Evolutionary conservation across 305 asterid species (phyloP), one percentile per base, ranked within the genome.

Genomic region (Plantago rigida): DNA sequence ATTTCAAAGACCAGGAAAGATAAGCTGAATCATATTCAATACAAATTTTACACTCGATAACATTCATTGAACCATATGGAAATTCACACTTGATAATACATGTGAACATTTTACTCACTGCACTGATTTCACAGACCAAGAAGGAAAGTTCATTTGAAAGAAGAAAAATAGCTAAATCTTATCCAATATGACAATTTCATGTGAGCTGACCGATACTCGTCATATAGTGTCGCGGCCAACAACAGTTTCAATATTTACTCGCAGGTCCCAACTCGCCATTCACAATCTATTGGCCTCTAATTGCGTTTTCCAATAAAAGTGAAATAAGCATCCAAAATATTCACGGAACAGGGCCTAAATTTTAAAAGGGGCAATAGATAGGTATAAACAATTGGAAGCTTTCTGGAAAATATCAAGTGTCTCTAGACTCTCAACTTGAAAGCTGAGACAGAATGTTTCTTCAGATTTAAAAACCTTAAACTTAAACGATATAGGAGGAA

Each of bases 1-100:
- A 50, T 46, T 22, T 50, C 50, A 36, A 51, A 51, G 68, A 60
- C 53, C 61, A 56, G 13, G 57, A 70, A 53, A 41, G 42, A 53
- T 41, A 7, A 31, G 7, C 39, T 31, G 39, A 31, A 31, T 31
- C 39, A 31, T 31, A 31, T 31, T 31, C 5, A 31, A 31, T 31
- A 31, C 5, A 31, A 9, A 1, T 41, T 7, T 10, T 9, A 41
- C 12, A 41, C 46, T 9, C 13, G 0, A 41, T 41, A 9, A 5
- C 9, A 9, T 41, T 41, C 13, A 1, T 9, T 31, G 39, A 31
- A 31, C 7, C 39, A 5, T 31, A 31, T 5, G 39, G 5, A 5
- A 31, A 3, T 3, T 31, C 9, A 41, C 13, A 41, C 46, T 9
- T 11, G 0, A 9, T 9, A 41, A 41, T 41, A 1, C 46, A 9